Base-by-base conservation (phyloP, 306 rosid genomes). In the Alnus rubra region DNA sequence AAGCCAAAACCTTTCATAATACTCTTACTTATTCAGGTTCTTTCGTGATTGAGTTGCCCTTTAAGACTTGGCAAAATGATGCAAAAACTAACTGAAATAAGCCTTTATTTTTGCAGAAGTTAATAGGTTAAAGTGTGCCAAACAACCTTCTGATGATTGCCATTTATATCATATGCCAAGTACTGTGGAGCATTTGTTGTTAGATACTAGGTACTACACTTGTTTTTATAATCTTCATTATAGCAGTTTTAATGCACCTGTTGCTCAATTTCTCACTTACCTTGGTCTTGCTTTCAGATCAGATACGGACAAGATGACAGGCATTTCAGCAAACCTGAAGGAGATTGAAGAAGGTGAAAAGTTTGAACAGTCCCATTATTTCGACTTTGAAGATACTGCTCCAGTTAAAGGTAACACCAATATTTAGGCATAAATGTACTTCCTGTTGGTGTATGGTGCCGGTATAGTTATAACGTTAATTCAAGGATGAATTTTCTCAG, bases 391-490 rank as follows among this genome's bases (percentile, higher is more conserved):
- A 83, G 84, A 78, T 78, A 79, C 42, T 42, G 82, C 80, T 45
- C 72, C 88, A 81, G 60, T 59, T 60, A 76, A 83, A 75, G 97
- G 99, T 92, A 80, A 81, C 79, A 74, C 56, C 45, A 69, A 63
- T 48, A 28, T 82, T 64, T 73, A 75, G 31, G 71, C 33, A 62
- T 67, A 82, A 68, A 35, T 79, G 23, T 54, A 35, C 52, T 77
- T 76, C 80, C 35, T 51, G 71, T 68, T 47, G 73, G 28, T 23
- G 65, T 18, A 54, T 54, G 19, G 9, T 54, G 60, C 60, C 9
- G 10, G 23, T 8, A 19, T 55, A 19, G 9, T 16, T 55, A 7
- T 55, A 58, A 23, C 23, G 35, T 58, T 28, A 2, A 58, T 58
- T 58, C 33, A 58, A 58, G 14, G 33, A 58, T 9, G 12, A 58